Evolutionary conservation across 805 yeast species (phyloP), one percentile per base, ranked within the genome.

Genomic region (Zygosaccharomyces lentus): DNA sequence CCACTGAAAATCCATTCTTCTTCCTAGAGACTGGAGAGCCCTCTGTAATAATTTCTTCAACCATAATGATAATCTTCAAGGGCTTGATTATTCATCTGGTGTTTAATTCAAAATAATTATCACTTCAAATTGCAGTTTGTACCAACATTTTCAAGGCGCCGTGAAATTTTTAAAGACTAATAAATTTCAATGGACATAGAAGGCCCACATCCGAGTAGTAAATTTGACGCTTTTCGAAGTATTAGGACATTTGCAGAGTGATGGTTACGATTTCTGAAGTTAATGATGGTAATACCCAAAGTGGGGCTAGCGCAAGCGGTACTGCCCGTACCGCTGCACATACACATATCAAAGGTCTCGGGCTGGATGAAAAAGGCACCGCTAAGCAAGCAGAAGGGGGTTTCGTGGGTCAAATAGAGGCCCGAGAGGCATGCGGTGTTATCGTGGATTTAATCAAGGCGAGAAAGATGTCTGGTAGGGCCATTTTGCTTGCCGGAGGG

Each of bases 321-420:
- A 47, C 58, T 3, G 54, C 62, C 10, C 76, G 96, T 54, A 87
- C 96, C 1, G 96, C 98, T 1, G 93, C 99, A 4, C 99, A 91
- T 65, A 90, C 99, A 2, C 99, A 91, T 65, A 91, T 91, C 74
- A 84, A 84, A 59, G 98, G 98, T 2, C 76, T 91, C 15, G 99
- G 99, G 2, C 73, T 91, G 41, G 96, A 91, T 63, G 98, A 90
- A 55, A 81, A 77, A 50, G 96, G 97, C 31, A 67, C 75, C 31
- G 96, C 98, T 26, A 84, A 85, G 55, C 77, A 76, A 38, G 77
- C 83, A 32, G 96, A 90, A 59, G 96, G 93, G 43, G 98, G 98
- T 8, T 81, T 81, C 56, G 83, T 81, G 37, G 87, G 87, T 37
- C 87, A 81, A 59, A 66, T 72, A 3, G 83, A 78, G 51, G 87